A percentile compares a stretch with the other conserved stretches of the same genome.
Conservation (phyloP, 1,139 yeast genomes). For the Suhomyces bolitotheri region DNA sequence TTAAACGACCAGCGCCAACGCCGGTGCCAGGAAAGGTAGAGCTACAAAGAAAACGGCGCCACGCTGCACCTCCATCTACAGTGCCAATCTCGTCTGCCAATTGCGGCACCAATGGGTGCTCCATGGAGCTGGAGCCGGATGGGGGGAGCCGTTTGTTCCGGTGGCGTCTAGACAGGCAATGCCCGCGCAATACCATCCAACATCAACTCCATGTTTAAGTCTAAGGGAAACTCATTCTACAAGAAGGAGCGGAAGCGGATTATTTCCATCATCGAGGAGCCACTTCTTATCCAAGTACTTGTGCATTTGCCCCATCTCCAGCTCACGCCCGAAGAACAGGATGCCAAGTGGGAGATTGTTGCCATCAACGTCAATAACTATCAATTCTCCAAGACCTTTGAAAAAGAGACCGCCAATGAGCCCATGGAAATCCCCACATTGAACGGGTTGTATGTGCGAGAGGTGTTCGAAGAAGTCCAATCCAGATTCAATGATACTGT, state of each 20-base stretch:
- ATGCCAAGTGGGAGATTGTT: constrained; percentile 38
- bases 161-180: no score
- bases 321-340: constrained; percentile 24
- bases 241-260: constrained; percentile 31
- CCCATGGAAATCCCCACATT: constrained; percentile 29
- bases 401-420: constrained; percentile 7
- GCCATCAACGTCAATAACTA: constrained; percentile 34
- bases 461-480: constrained; percentile 20
- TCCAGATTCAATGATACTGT: background rate
- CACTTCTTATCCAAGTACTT: constrained; percentile 32
- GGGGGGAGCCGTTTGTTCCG: no score
- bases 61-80: background rate
- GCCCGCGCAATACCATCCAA: no score
- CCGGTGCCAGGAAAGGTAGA: background rate
- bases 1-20: no score
- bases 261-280: constrained; percentile 27
- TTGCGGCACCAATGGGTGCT: no score
- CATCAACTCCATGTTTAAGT: constrained; percentile 11
- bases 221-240: constrained; percentile 27
- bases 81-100: no score
- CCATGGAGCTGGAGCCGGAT: no score
- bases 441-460: constrained; percentile 31
- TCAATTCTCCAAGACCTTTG: constrained; percentile 19
- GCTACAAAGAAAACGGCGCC: background rate
- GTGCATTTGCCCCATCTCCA: constrained; percentile 38